Evolutionary conservation across 2,329 filamentous ascomycete species (phyloP).

Genomic region (Plenodomus biglobosus): DNA sequence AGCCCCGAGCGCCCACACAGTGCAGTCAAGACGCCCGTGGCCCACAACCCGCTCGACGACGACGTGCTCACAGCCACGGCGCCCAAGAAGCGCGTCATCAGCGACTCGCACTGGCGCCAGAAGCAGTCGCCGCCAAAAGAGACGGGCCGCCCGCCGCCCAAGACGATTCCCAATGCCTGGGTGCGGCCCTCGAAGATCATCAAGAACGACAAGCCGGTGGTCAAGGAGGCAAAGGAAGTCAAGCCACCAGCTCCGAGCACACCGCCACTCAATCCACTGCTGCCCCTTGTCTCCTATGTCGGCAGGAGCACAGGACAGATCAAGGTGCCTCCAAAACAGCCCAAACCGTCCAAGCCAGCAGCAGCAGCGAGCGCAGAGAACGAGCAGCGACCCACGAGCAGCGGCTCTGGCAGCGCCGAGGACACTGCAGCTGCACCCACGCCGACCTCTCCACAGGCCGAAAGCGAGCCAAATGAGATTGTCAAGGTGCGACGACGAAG

Average conservation of each 20-base stretch:
- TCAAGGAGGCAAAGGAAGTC: conserved; percentile 4
- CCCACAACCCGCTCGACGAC: conserved; percentile 46
- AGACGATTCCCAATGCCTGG: conserved; percentile 43
- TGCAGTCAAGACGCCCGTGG: conserved; percentile 33
- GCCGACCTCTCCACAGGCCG: conserved; percentile 19
- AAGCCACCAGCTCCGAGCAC: conserved; percentile 11
- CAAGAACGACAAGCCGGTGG: conserved; percentile 18
- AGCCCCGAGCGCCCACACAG: conserved; percentile 34
- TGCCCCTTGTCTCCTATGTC: conserved; percentile 29
- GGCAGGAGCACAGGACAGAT: conserved; percentile 33
- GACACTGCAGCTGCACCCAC: conserved; percentile 15
- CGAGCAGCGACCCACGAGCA: conserved; percentile 37
- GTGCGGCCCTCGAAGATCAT: conserved; percentile 40
- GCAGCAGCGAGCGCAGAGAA: conserved; percentile 35
- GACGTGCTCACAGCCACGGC: conserved; percentile 58
- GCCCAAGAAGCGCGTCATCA: conserved; percentile 89
- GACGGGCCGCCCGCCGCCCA: conserved; percentile 32
- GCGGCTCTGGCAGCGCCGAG: conserved; percentile 36
- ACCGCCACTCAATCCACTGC: conserved; percentile 17
- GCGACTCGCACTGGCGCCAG: conserved; percentile 83
- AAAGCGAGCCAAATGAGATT: conserved; percentile 25
- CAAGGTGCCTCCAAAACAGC: conserved; percentile 22
- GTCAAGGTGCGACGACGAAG: conserved; percentile 34
- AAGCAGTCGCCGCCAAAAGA: conserved; percentile 50
- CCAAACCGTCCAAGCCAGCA: conserved; percentile 33